Conservation (phyloP, 2,329 filamentous ascomycete genomes). For the Xylariaceae sp. region DNA sequence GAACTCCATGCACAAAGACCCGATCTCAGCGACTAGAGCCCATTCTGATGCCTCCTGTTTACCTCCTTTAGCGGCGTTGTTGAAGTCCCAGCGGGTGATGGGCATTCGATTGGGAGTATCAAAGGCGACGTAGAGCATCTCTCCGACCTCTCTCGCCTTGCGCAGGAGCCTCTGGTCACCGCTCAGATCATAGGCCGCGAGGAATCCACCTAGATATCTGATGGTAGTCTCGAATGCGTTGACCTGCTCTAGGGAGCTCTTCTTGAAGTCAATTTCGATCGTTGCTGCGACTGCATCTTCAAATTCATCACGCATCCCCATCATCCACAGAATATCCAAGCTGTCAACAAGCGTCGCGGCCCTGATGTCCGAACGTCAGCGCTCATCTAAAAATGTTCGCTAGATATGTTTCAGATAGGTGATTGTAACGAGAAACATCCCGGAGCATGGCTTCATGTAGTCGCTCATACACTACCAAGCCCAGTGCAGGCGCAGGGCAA, state of each 20-base stretch:
- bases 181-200: constrained; percentile 33
- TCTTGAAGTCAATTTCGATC: constrained; percentile 38
- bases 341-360: constrained; percentile 44
- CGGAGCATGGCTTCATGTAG: no score
- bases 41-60: constrained; percentile 14
- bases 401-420: no score
- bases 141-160: constrained; percentile 35
- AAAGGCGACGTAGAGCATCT: constrained; percentile 31
- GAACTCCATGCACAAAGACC: constrained; percentile 29
- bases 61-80: constrained; percentile 16
- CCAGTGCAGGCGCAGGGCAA: no score
- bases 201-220: constrained; percentile 28
- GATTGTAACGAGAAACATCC: no score
- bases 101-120: constrained; percentile 30
- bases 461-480: no score
- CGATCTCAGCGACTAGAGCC: constrained; percentile 26
- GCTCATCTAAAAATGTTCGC: no score
- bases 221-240: constrained; percentile 37
- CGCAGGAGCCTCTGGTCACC: constrained; percentile 28
- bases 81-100: constrained; percentile 22
- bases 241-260: constrained; percentile 22
- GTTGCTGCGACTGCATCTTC: constrained; percentile 37
- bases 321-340: constrained; percentile 33
- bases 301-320: constrained; percentile 43
- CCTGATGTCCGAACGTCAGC: constrained; percentile 17